Percentiles rank a stretch among this genome's conserved stretches.
These are phyloP conservation scores for Neurospora sp. DNA, from an alignment of 495 filamentous ascomycete genomes.

Conservation along the genomic window DNA sequence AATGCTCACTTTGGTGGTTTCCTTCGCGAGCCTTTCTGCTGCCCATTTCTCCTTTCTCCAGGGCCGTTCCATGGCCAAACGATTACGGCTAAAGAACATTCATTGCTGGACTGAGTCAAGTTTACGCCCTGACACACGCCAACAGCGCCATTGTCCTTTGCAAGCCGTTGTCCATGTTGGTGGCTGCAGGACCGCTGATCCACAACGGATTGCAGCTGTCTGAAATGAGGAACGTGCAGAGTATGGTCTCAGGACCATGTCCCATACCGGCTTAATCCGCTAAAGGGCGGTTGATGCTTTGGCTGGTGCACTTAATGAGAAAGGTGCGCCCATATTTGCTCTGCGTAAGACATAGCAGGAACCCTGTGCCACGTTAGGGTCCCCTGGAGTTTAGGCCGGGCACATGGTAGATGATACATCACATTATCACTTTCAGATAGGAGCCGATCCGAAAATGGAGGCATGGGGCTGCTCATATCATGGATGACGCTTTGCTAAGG, in stretches of 20 bases:
- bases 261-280: not conserved
- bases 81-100: not conserved
- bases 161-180: not conserved
- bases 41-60: not conserved
- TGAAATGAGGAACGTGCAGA: not conserved
- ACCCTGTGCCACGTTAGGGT: not conserved
- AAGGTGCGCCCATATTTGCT: not conserved
- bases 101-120: not conserved
- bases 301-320: not conserved
- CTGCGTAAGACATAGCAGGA: not conserved
- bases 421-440: not conserved
- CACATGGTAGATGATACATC: not conserved
- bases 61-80: not conserved
- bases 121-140: not conserved
- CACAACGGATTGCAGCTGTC: conserved; percentile 8
- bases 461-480: no score
- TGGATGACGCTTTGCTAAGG: no score
- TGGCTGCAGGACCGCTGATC: conserved; percentile 2
- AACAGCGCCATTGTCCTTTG: not conserved
- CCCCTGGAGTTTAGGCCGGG: not conserved
- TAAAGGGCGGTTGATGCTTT: not conserved
- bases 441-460: not conserved
- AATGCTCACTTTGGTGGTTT: not conserved
- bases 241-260: not conserved
- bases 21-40: not conserved